Conservation (phyloP, 108 stramenopile species). For the Skeletonema marinoi region DNA sequence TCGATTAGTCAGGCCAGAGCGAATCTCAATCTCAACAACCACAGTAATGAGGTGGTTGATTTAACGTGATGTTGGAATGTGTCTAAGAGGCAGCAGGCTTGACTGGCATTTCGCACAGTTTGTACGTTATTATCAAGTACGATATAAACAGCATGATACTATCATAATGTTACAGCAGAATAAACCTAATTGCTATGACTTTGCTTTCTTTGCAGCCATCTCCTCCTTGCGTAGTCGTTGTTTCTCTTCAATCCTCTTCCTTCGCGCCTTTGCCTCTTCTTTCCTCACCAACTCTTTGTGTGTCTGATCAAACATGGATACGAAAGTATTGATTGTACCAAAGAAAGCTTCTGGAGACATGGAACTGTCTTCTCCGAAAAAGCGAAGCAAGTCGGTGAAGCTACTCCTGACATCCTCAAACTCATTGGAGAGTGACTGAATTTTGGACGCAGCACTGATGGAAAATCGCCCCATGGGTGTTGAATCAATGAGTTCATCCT, state of each 20-base stretch:
- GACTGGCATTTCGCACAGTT: no score
- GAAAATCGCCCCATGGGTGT: slow-evolving; percentile 43
- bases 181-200: neutral
- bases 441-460: slow-evolving; percentile 29
- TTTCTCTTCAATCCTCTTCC: slow-evolving; percentile 40
- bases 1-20: neutral
- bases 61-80: neutral
- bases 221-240: slow-evolving; percentile 18
- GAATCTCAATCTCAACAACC: neutral
- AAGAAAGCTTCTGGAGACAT: slow-evolving; percentile 46
- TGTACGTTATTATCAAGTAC: no score
- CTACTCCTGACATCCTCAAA: slow-evolving; percentile 15
- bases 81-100: no score
- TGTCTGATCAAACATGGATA: slow-evolving; percentile 50
- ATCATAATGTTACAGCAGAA: no score
- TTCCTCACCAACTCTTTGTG: slow-evolving; percentile 35
- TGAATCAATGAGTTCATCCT: slow-evolving; percentile 26
- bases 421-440: slow-evolving; percentile 23
- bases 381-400: slow-evolving; percentile 30
- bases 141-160: no score
- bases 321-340: slow-evolving; percentile 45
- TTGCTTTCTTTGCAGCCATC: slow-evolving; percentile 11
- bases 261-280: slow-evolving; percentile 42
- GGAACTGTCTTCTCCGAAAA: slow-evolving; percentile 38
- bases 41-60: neutral